Conservation (phyloP, 2,329 filamentous ascomycete species). For the Scedosporium boydii region DNA sequence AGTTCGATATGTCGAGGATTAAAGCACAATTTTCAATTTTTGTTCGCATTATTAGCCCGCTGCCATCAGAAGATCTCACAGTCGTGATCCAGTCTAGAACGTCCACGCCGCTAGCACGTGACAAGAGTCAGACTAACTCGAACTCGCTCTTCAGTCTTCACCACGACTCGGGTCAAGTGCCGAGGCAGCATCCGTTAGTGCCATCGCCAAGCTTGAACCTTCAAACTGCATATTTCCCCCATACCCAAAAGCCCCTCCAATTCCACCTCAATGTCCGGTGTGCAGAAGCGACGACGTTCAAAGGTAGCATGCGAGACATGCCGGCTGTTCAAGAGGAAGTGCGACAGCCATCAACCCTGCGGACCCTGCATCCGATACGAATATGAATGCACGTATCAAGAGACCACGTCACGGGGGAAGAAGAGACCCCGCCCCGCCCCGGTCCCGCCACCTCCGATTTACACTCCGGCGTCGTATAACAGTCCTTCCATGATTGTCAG, state of each 20-base stretch:
- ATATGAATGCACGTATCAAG: constrained; percentile 40
- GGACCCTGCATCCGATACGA: constrained; percentile 43
- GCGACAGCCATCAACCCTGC: constrained; percentile 43
- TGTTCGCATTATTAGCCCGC: no score
- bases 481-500: constrained; percentile 2
- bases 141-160: no score
- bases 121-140: no score
- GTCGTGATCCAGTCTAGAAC: no score
- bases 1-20: no score
- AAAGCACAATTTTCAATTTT: no score
- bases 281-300: constrained; percentile 24
- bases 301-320: constrained; percentile 40
- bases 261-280: neutral
- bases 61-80: no score
- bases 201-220: no score
- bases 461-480: constrained; percentile 1
- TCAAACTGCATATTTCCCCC: no score
- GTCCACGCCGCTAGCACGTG: no score
- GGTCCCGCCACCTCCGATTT: constrained; percentile 4
- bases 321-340: constrained; percentile 46
- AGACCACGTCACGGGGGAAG: constrained; percentile 12
- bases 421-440: constrained; percentile 1
- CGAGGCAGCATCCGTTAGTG: no score
- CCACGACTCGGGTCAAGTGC: no score
- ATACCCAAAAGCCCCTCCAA: neutral